Base-by-base conservation (phyloP, 2,329 filamentous ascomycete genomes). In the Pleoardoris graminearum region DNA sequence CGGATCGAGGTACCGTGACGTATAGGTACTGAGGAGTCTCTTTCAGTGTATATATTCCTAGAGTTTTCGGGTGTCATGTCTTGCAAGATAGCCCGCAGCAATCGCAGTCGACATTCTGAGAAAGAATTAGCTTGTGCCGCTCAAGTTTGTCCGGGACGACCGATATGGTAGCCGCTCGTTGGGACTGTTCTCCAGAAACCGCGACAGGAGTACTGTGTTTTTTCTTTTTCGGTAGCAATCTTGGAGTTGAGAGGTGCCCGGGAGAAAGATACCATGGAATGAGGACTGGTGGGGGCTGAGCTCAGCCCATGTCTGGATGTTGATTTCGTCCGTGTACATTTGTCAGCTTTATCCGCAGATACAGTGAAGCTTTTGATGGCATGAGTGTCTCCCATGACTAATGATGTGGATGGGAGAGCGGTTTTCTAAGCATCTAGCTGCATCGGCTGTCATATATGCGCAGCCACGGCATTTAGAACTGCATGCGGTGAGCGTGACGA, bases 1-100 rank as follows among this genome's bases (percentile, higher is more conserved):
- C 68, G 47, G 70, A 72, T 53, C 68, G 70, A 48, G 69, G 66
- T 42, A 61, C 69, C 7, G 67, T 73, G 50, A 72, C 70, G 45
- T 73, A 73, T 54, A 61, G 70, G 54, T 73, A 72, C 55, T 73
- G 43, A 57, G 33, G 45, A 27, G 21, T 45, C 3, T 5, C 8
- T 36, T 5, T 25, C 27, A n/a, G 43, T 46, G 30, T 10, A 37
- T 38, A 10, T 17, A n/a, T 25, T 27, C 17, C 17, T 35, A 2
- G 7, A 21, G 23, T 32, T 3, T 25, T 25, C 14, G 14, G 14
- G 33, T 16, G 33, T 16, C 10, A 8, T n/a, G n/a, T 4, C 17
- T 17, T 36, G n/a, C 8, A 36, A 6, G 14, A 16, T 3, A 7
- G 33, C n/a, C 8, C 33, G 33, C 14, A 17, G 14, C 14, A 3